Base-by-base conservation (phyloP, 495 filamentous ascomycete genomes). In the Neurospora sp. region DNA sequence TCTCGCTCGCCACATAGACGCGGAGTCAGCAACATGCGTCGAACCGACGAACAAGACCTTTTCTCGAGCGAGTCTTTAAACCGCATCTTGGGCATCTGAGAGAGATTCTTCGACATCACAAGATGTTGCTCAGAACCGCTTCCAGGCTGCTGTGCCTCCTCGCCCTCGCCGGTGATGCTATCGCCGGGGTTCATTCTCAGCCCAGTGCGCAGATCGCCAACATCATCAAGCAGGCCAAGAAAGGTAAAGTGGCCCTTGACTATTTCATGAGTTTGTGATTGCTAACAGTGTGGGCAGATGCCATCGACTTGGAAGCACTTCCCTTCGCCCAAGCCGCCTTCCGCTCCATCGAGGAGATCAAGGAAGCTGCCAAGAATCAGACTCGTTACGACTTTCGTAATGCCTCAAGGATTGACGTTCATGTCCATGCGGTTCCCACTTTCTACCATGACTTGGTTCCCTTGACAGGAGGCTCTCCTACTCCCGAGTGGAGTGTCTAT, bases 241-340 rank as follows among this genome's bases (percentile, higher is more conserved):
- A 35, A 59, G 69, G 69, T n/a, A n/a, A n/a, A n/a, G n/a, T n/a
- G n/a, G n/a, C n/a, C n/a, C n/a, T n/a, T n/a, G n/a, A n/a, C n/a
- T n/a, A n/a, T n/a, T n/a, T n/a, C n/a, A n/a, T n/a, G n/a, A n/a
- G n/a, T n/a, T n/a, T n/a, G n/a, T n/a, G 20, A 41, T 17, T 27
- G 22, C 38, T 37, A 39, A 40, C 14, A 27, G 9, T 27, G 9
- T 27, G 14, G 41, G 7, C 39, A 70, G 69, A 70, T 70, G 69
- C 20, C 4, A 68, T 72, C 35, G 59, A 72, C 27, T 40, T 72
- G 71, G 45, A 39, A 35, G 37, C 61, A 17, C 59, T 72, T 42
- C 71, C 61, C n/a, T 72, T 72, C n/a, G 71, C 71, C 65, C 39
- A 68, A 20, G 71, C 71, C n/a, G 53, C 71, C 38, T 72, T 72